phyloP scores from a whole-genome alignment of 305 asterid genomes.

The Solanum hybrid region DNA sequence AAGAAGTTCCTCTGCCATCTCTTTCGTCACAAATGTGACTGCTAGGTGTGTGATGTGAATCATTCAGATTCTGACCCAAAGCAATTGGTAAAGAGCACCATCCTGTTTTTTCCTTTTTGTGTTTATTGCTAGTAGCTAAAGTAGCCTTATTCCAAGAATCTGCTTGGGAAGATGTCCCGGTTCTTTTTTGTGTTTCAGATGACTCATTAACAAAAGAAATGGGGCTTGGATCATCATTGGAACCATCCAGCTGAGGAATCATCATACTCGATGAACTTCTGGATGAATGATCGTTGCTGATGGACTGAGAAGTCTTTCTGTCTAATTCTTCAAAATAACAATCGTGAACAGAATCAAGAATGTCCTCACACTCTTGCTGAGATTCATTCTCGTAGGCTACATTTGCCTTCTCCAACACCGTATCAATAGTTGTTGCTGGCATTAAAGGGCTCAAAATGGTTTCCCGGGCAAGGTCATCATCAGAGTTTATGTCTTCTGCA shows the following conservation, averaged over 20 bases:
- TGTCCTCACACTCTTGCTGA: slow-evolving; percentile 98
- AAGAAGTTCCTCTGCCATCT: slow-evolving; percentile 25
- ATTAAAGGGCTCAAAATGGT: slow-evolving; percentile 74
- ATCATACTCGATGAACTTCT: slow-evolving; percentile 25
- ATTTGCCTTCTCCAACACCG: slow-evolving; percentile 79
- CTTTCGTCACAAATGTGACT: slow-evolving; percentile 9
- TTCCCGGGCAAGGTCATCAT: slow-evolving; percentile 84
- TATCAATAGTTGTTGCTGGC: slow-evolving; percentile 56
- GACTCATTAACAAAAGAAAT: slow-evolving; percentile 31
- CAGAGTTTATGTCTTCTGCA: slow-evolving; percentile 90
- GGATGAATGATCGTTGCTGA: slow-evolving; percentile 19
- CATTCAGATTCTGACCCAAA: slow-evolving; percentile 23
- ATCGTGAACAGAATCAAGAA: slow-evolving; percentile 78
- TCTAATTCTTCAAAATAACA: slow-evolving; percentile 34
- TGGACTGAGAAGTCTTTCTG: slow-evolving; percentile 23
- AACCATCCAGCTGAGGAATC: slow-evolving; percentile 86
- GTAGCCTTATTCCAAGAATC: slow-evolving; percentile 22
- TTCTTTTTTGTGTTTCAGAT: slow-evolving; percentile 27
- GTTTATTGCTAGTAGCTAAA: slow-evolving; percentile 26
- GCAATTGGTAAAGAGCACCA: slow-evolving; percentile 82
- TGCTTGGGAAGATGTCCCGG: slow-evolving; percentile 20
- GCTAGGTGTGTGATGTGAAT: slow-evolving; percentile 21
- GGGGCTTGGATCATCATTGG: slow-evolving; percentile 45
- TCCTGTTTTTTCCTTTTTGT: slow-evolving; percentile 43
- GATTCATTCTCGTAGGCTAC: slow-evolving; percentile 75